These are phyloP conservation scores for Trichomonascus vanleenenianus DNA, from an alignment of 805 yeast species.

Conservation along the genomic window DNA sequence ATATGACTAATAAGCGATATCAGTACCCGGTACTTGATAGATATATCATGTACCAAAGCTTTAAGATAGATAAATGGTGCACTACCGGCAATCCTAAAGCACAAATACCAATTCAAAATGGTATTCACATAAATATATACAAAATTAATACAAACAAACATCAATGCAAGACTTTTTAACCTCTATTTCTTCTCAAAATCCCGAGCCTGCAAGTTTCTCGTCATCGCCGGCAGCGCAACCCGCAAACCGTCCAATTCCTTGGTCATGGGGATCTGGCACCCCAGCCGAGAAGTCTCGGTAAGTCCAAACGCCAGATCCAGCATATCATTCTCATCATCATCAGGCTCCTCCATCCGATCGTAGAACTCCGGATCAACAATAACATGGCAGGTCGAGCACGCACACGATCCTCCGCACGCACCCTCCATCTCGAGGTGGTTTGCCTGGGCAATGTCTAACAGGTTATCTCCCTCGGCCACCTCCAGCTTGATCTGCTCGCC, in stretches of 20 bases:
- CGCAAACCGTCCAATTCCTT: conserved; percentile 89
- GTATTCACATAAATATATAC: too few relatives aligned
- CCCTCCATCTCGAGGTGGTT: conserved; percentile 89
- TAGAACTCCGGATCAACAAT: conserved; percentile 93
- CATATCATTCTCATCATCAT: conserved; percentile 98
- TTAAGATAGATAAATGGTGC: too few relatives aligned
- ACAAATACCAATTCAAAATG: not conserved
- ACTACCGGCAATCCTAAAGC: too few relatives aligned
- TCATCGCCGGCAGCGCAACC: conserved; percentile 96
- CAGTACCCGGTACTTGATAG: too few relatives aligned
- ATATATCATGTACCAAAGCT: too few relatives aligned
- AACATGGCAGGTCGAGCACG: conserved; percentile 96
- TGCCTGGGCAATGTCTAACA: conserved; percentile 92
- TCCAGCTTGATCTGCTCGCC: conserved; percentile 77
- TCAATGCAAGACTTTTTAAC: not conserved
- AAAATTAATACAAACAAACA: not conserved
- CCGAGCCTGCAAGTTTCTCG: conserved; percentile 76
- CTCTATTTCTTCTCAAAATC: conserved; percentile 45
- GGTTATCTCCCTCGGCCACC: conserved; percentile 85
- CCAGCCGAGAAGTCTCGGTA: conserved; percentile 92
- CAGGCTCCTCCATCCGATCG: conserved; percentile 88
- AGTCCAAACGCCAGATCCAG: conserved; percentile 94
- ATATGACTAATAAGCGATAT: too few relatives aligned
- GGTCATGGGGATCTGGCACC: conserved; percentile 87
- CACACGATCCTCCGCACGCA: conserved; percentile 99